Evolutionary conservation across 2,329 filamentous ascomycete genomes (phyloP).

Genomic region (Aphanocladium album): DNA sequence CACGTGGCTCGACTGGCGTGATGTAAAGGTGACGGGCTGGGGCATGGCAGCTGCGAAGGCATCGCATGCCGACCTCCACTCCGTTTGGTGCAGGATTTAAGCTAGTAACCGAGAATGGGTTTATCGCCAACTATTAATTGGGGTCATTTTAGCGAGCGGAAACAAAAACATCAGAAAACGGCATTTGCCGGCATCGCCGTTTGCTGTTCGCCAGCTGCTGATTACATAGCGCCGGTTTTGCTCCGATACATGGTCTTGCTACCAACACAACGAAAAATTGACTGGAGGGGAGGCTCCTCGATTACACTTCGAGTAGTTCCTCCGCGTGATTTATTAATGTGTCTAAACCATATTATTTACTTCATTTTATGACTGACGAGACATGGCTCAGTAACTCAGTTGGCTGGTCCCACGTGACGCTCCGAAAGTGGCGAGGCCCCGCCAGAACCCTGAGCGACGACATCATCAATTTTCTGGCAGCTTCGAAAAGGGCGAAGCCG

Average conservation of each 20-base stretch:
- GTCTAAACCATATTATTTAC: too few species aligned
- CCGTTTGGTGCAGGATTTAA: neutral
- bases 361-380: neutral
- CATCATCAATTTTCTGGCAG: slow-evolving; percentile 12
- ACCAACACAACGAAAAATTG: too few species aligned
- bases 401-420: slow-evolving; percentile 3
- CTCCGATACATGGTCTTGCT: neutral
- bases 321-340: too few species aligned
- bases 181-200: neutral
- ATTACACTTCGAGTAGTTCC: too few species aligned
- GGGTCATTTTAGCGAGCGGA: neutral
- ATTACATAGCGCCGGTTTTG: neutral
- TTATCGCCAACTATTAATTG: neutral
- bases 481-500: slow-evolving; percentile 1
- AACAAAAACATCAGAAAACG: neutral
- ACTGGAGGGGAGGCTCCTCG: too few species aligned
- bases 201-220: slow-evolving; percentile 2
- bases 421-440: neutral
- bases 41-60: slow-evolving; percentile 3
- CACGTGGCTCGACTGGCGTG: neutral
- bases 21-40: neutral
- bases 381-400: neutral
- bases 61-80: neutral
- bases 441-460: neutral
- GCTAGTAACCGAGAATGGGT: neutral